A percentile compares a stretch with the other conserved stretches of the same genome.
phyloP scores from a whole-genome alignment of 2,329 filamentous ascomycete species.

The Colletotrichum scovillei region DNA sequence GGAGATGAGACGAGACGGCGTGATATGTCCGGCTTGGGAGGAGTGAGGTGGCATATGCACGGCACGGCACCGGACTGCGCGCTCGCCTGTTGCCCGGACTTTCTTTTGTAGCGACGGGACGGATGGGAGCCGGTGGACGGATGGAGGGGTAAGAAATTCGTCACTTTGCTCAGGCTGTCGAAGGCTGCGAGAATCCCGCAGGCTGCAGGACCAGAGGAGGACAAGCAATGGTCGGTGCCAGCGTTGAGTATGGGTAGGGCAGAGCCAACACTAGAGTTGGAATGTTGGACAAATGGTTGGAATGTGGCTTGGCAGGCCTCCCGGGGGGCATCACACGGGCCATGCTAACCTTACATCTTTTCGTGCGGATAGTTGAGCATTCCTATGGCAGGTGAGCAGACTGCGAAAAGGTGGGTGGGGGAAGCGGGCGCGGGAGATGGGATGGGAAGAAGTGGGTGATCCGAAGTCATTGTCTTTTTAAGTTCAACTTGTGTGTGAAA shows the following conservation, averaged over 20 bases:
- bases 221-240: background rate
- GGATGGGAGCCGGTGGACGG: background rate
- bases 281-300: background rate
- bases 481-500: background rate
- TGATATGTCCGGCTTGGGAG: background rate
- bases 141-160: background rate
- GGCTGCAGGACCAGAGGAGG: too few species aligned
- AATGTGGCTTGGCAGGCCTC: background rate
- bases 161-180: too few species aligned
- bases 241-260: background rate
- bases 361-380: too few species aligned
- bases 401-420: background rate
- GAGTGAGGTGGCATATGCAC: background rate
- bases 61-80: background rate
- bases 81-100: background rate
- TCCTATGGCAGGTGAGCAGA: background rate
- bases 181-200: too few species aligned
- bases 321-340: background rate
- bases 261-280: background rate
- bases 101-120: background rate
- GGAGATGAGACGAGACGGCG: slow-evolving; percentile 12
- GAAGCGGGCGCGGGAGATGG: slow-evolving; percentile 3
- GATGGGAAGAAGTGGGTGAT: slow-evolving; percentile 8
- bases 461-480: background rate
- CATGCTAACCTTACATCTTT: background rate